These are phyloP conservation scores for Aspergillus udagawae DNA, from an alignment of 2,329 filamentous ascomycete species.

Conservation along the genomic window DNA sequence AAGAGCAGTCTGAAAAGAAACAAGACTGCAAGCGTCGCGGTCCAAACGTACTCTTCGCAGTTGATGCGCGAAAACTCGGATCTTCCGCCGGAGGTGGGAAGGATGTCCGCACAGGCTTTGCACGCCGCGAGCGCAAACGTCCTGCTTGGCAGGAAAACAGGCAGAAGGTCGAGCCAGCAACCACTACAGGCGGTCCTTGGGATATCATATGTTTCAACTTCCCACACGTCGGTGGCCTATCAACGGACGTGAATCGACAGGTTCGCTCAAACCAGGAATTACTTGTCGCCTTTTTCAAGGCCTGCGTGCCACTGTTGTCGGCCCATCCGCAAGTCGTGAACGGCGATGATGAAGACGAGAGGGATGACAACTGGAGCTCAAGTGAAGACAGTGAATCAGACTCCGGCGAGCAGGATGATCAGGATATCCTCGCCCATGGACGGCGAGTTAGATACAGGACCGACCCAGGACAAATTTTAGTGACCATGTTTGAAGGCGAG, in stretches of 20 bases:
- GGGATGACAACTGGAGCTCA: slow-evolving; percentile 3
- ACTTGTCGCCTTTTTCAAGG: slow-evolving; percentile 47
- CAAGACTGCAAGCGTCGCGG: background rate
- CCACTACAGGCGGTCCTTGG: slow-evolving; percentile 46
- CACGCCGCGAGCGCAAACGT: slow-evolving; percentile 27
- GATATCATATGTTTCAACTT: slow-evolving; percentile 93
- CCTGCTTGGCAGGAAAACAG: slow-evolving; percentile 22
- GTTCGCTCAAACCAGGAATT: slow-evolving; percentile 79
- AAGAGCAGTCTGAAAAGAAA: background rate
- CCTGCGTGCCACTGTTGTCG: slow-evolving; percentile 40
- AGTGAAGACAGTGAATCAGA: slow-evolving; percentile 4
- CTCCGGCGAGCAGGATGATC: background rate
- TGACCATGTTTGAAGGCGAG: slow-evolving; percentile 88
- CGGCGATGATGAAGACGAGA: slow-evolving; percentile 16
- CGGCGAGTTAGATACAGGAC: slow-evolving; percentile 17
- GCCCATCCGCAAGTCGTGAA: slow-evolving; percentile 18
- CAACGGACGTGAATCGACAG: slow-evolving; percentile 90
- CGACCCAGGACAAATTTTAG: slow-evolving; percentile 58
- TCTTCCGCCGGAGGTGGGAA: slow-evolving; percentile 36
- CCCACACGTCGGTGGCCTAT: slow-evolving; percentile 88
- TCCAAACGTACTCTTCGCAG: slow-evolving; percentile 38
- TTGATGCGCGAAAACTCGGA: slow-evolving; percentile 43
- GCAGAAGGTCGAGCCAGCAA: background rate
- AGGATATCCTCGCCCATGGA: background rate
- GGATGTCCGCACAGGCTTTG: slow-evolving; percentile 40